Evolutionary conservation across 805 yeast genomes (phyloP), one percentile per base, ranked within the genome.

Genomic region (Metschnikowia lachancei): DNA sequence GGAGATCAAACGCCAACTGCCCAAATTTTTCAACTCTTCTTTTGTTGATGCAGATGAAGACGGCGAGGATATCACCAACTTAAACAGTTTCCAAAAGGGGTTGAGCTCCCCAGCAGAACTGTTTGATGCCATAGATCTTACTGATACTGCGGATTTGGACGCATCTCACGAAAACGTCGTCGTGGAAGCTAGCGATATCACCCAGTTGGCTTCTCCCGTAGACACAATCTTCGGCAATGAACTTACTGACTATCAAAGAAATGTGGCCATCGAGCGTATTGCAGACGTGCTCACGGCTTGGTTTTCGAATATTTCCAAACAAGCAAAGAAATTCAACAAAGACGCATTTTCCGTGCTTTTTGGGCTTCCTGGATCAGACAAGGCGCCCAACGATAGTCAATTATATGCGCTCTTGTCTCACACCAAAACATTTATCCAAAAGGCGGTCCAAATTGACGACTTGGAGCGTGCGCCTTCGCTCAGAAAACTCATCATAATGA

Each of bases 401-500:
- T 33, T 63, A 14, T 26, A 24, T 12, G 39, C 46, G 20, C 51
- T 66, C 13, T 53, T 66, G 36, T 34, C 39, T 3, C 43, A 33
- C 9, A 34, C 57, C 13, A 58, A 60, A 32, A 50, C 53, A 48
- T 57, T 51, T 34, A 49, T 64, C 31, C 46, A 46, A 7, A 39
- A 46, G 12, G 39, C 57, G 6, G 39, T 60, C n/a, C 34, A 35
- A 3, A 3, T 9, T 13, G 47, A 43, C 2, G 57, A 54, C 18
- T 43, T 59, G 16, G 48, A 50, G 34, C n/a, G 32, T 14, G 47
- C 58, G 10, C 46, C 32, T 24, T 46, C 60, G 13, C 51, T 66
- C 7, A 65, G 65, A 43, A 68, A 65, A 36, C 49, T 55, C 9
- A 51, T 70, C 3, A 50, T 52, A 29, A 47, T 65, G 37, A 20